Conservation (phyloP, 164 flowering plant genomes). For the Houttuynia cordata region DNA sequence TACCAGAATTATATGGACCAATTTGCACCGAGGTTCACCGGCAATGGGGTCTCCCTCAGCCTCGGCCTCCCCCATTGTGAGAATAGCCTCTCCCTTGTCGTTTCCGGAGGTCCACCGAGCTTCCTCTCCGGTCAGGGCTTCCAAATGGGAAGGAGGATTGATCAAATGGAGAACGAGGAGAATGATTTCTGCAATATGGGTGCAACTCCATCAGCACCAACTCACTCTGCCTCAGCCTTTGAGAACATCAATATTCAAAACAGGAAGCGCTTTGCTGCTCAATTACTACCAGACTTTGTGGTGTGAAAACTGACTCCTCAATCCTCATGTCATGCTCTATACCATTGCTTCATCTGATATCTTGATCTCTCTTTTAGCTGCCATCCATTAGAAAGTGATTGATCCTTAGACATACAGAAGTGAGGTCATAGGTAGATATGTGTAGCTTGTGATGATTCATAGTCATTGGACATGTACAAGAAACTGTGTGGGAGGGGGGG, state of each 20-base stretch:
- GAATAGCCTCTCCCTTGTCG: slow-evolving; percentile 26
- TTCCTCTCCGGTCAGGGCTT: slow-evolving; percentile 57
- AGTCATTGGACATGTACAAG: too few species aligned
- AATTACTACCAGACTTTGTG: slow-evolving; percentile 68
- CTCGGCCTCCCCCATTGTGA: slow-evolving; percentile 82
- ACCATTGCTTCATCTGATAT: neutral
- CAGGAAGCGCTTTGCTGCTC: slow-evolving; percentile 73
- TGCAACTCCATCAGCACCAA: slow-evolving; percentile 21
- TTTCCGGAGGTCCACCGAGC: slow-evolving; percentile 46
- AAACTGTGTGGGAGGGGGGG: too few species aligned
- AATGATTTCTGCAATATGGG: slow-evolving; percentile 39
- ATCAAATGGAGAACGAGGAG: slow-evolving; percentile 25
- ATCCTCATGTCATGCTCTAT: neutral
- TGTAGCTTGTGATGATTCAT: too few species aligned
- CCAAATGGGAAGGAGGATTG: slow-evolving; percentile 52
- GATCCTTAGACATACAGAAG: neutral
- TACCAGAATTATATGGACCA: slow-evolving; percentile 52
- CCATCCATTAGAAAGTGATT: neutral
- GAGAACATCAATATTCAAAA: slow-evolving; percentile 47
- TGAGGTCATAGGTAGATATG: neutral
- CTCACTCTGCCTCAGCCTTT: slow-evolving; percentile 37
- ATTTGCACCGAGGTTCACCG: slow-evolving; percentile 49
- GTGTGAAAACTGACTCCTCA: slow-evolving; percentile 20
- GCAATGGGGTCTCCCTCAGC: slow-evolving; percentile 75
- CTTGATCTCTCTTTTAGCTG: neutral